Base-by-base conservation (phyloP, 345 rosid species). In the Populus deltoides region DNA sequence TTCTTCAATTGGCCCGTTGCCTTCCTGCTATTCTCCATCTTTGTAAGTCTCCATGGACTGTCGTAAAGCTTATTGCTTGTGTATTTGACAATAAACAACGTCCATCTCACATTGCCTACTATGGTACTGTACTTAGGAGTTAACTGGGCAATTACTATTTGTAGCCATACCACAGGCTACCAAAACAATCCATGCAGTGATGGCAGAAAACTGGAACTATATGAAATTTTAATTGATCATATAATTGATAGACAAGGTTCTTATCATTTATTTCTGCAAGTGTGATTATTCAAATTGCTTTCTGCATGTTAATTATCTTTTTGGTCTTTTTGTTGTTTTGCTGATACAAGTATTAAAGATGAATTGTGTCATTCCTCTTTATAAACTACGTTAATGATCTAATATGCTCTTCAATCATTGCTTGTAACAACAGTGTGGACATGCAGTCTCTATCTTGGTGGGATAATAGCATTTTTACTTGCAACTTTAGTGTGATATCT, bases 1-100 rank as follows among this genome's bases (percentile, higher is more conserved):
- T 70, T 96, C 99, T 68, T 96, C 97, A 22, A 93, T 96, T 75
- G 99, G 98, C 57, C 98, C 97, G 33, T 81, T 96, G 83, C 99
- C 99, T 53, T 63, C 98, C 16, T 93, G 97, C 87, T 96, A 96
- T 80, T 91, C 99, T 25, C 97, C 98, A 57, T 87, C 97, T 67
- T 85, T 96, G 98, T 96, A 89, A 87, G 99, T 86, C 57, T 78
- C 49, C 31, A 72, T 72, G 24, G 72, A 45, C 49, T 55, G 33
- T 70, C 61, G 27, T 24, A 31, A 63, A 68, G 72, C 41, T 43
- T 68, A 66, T 51, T 73, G 71, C 29, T 81, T 66, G 2, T 66
- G 45, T 73, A 57, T 68, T 77, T 74, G 49, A 63, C 41, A 65
- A 38, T 53, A 15, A 15, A 36, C 35, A 47, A n/a, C 17, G 0